Base-by-base conservation (phyloP, 805 yeast species). In the Phaffomyces antillensis region DNA sequence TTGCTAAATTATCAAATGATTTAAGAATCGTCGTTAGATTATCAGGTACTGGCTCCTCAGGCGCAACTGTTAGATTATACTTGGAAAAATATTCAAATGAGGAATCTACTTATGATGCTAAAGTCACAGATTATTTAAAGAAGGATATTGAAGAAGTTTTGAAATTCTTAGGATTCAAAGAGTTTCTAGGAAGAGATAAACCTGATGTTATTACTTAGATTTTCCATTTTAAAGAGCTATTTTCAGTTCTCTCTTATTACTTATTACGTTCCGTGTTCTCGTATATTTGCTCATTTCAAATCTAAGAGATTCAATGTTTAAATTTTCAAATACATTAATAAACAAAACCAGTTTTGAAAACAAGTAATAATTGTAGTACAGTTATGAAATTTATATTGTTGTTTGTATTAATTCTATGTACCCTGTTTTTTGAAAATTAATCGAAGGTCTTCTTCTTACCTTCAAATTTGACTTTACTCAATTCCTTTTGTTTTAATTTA, bases 11-110 rank as follows among this genome's bases (percentile, higher is more conserved):
- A 51, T 77, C 76, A 41, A 81, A 81, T 56, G 96, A 97, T 7
- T 75, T 86, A 48, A 79, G 97, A 63, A 79, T 90, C 43, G 86
- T 93, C 33, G 85, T 88, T 43, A 83, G 99, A 66, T 73, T 93
- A 52, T 88, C 96, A 0, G 99, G 99, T 45, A 91, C 99, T 3
- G 99, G 99, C 15, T 89, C 97, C 2, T 83, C 96, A 2, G 99
- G 99, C 40, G 98, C 99, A 18, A 91, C 99, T 7, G 89, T 93
- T 48, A 79, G 99, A 65, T 73, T 91, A 54, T 91, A 91, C 68
- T 69, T 91, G 60, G 98, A 91, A 67, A 83, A 82, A 65, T 88
- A 85, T 68, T 79, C 86, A 24, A 55, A 64, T 39, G 93, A 87
- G 59, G 57, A 65, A 41, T 50, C 76, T 17, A 73, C 72, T 36